Evolutionary conservation across 306 rosid genomes (phyloP).

Genomic region (barrel medic (Medicago truncatula)): DNA sequence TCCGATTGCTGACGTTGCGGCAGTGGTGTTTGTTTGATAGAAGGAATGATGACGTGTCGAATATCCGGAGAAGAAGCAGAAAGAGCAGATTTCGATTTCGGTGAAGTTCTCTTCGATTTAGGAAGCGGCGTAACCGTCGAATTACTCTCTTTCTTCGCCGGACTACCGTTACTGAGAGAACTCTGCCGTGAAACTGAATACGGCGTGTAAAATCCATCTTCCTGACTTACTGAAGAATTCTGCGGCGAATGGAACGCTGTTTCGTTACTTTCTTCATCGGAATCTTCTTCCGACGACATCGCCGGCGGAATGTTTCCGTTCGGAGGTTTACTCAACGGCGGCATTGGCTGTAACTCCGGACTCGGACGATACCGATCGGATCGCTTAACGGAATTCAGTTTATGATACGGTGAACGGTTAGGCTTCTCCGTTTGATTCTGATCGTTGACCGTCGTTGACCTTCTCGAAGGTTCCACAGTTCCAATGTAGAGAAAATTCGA

Average conservation of each 20-base stretch:
- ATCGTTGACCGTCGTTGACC: constrained; percentile 37
- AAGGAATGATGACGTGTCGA: constrained; percentile 49
- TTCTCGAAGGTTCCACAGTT: constrained; percentile 74
- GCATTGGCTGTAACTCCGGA: constrained; percentile 95
- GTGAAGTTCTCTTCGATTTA: constrained; percentile 77
- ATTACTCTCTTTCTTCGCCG: constrained; percentile 40
- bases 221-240: constrained; percentile 63
- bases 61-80: constrained; percentile 57
- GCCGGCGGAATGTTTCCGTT: constrained; percentile 57
- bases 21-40: constrained; percentile 52
- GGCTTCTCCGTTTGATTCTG: constrained; percentile 28
- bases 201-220: constrained; percentile 74
- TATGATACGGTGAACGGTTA: constrained; percentile 73
- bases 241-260: constrained; percentile 85
- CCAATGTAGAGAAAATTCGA: constrained; percentile 88
- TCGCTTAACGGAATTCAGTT: constrained; percentile 70
- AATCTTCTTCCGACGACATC: constrained; percentile 46
- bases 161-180: constrained; percentile 50
- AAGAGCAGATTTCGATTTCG: constrained; percentile 73
- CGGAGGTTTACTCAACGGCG: constrained; percentile 62
- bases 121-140: constrained; percentile 49
- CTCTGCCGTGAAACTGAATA: constrained; percentile 66
- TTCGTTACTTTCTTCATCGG: constrained; percentile 68
- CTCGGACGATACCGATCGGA: constrained; percentile 93
- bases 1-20: constrained; percentile 39